phyloP scores from a whole-genome alignment of 441 rosid genomes.

The Populus tomentosa region DNA sequence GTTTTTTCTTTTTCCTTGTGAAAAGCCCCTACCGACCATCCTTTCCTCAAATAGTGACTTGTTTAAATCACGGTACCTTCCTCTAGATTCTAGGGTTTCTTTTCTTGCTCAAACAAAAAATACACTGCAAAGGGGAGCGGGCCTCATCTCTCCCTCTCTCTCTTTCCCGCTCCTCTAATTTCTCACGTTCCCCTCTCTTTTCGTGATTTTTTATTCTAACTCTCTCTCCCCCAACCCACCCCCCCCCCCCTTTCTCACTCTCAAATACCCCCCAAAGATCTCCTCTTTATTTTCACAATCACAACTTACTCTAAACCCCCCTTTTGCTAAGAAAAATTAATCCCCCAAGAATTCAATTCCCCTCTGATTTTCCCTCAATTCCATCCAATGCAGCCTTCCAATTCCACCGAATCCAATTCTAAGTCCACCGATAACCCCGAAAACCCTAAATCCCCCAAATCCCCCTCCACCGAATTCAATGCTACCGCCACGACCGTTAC shows the following conservation, averaged over 20 bases:
- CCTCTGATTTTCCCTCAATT: background rate
- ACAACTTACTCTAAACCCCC: background rate
- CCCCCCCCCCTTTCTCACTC: background rate
- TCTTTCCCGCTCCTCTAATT: too few relatives aligned
- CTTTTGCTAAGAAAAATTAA: background rate
- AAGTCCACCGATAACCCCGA: slow-evolving; percentile 17
- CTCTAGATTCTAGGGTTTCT: slow-evolving; percentile 57
- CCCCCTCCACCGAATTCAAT: background rate
- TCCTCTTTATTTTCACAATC: slow-evolving; percentile 8
- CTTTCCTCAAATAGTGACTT: background rate
- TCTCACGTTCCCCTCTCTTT: too few relatives aligned
- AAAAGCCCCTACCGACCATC: background rate
- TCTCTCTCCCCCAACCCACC: slow-evolving; percentile 10
- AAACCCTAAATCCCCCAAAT: slow-evolving; percentile 25
- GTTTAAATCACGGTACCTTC: background rate
- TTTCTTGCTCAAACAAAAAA: background rate
- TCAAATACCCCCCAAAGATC: slow-evolving; percentile 2
- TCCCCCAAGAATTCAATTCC: background rate
- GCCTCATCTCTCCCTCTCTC: slow-evolving; percentile 14
- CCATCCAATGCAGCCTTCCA: slow-evolving; percentile 35
- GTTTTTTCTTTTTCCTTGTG: background rate
- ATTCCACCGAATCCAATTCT: slow-evolving; percentile 21
- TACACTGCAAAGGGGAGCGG: slow-evolving; percentile 29
- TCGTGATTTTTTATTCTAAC: background rate
- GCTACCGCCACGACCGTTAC: background rate